A percentile compares a stretch with the other conserved stretches of the same genome.
These are phyloP conservation scores for Ogataea hybrid DNA, from an alignment of 1,139 yeast genomes.

Conservation along the genomic window DNA sequence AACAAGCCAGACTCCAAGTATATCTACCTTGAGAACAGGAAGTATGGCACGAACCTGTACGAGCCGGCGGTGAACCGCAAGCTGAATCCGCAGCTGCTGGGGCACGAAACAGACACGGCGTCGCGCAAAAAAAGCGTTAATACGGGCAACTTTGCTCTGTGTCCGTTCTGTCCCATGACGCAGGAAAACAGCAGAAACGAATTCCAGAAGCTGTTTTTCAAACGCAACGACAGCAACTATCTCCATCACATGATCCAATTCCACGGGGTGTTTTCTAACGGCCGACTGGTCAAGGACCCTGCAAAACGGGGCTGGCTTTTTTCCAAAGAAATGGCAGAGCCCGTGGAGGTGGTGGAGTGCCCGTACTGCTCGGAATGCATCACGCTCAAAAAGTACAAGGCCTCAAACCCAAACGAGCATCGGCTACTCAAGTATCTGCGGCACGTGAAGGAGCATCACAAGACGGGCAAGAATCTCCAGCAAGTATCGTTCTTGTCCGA, in stretches of 20 bases:
- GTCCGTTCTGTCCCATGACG: conserved; percentile 24
- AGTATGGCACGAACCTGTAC: conserved; percentile 17
- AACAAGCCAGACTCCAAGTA: conserved; percentile 4
- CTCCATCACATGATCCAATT: conserved; percentile 29
- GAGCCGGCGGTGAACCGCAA: conserved; percentile 25
- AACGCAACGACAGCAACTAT: conserved; percentile 28
- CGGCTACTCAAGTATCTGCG: conserved; percentile 24
- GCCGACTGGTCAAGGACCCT: conserved; percentile 25
- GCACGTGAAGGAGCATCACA: conserved; percentile 26
- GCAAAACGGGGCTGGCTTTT: conserved; percentile 20
- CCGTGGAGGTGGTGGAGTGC: conserved; percentile 25
- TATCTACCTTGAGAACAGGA: conserved; percentile 17
- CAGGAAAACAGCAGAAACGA: conserved; percentile 15
- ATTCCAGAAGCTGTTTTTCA: conserved; percentile 21
- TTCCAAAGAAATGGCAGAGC: conserved; percentile 6
- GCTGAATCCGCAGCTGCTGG: conserved; percentile 3
- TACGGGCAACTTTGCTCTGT: conserved; percentile 24
- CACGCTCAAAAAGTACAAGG: conserved; percentile 20
- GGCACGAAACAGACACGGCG: neutral
- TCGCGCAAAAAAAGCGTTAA: conserved; percentile 9
- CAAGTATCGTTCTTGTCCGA: conserved; percentile 15
- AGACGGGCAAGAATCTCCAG: conserved; percentile 23
- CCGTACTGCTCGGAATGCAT: conserved; percentile 24
- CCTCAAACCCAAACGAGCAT: conserved; percentile 18
- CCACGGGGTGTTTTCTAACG: conserved; percentile 31